These are phyloP conservation scores for Heracleum sosnowskyi DNA, from an alignment of 129 eudicot genomes.

Conservation along the genomic window DNA sequence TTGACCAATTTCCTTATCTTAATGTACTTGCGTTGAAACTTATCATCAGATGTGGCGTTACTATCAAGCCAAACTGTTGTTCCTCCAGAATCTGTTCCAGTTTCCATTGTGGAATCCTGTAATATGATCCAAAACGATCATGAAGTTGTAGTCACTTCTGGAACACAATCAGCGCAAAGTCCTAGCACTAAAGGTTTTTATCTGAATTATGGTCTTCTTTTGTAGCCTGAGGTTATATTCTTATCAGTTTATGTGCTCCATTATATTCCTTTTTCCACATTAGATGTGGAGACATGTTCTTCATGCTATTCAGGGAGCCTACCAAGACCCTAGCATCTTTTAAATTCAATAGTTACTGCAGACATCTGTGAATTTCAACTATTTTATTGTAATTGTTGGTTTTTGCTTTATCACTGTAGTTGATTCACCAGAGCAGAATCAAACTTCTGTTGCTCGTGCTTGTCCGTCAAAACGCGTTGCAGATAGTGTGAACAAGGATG, in stretches of 20 bases:
- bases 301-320: neutral
- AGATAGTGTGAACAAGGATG: constrained; percentile 21
- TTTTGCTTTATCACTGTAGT: constrained; percentile 21
- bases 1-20: neutral
- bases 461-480: constrained; percentile 15
- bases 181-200: neutral
- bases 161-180: neutral
- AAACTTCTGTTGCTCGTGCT: constrained; percentile 22
- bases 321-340: neutral
- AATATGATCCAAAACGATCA: neutral
- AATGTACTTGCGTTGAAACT: neutral
- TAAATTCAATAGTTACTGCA: neutral
- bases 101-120: neutral
- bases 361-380: neutral
- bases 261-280: neutral
- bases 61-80: neutral
- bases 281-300: neutral
- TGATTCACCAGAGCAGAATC: constrained; percentile 19
- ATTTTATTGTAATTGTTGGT: constrained; percentile 14
- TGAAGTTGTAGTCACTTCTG: neutral
- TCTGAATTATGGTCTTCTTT: neutral
- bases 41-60: neutral
- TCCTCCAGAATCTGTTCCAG: neutral
- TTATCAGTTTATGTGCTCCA: neutral
- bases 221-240: neutral